phyloP scores from a whole-genome alignment of 139 green algal species.

The Volvox reticuliferus region DNA sequence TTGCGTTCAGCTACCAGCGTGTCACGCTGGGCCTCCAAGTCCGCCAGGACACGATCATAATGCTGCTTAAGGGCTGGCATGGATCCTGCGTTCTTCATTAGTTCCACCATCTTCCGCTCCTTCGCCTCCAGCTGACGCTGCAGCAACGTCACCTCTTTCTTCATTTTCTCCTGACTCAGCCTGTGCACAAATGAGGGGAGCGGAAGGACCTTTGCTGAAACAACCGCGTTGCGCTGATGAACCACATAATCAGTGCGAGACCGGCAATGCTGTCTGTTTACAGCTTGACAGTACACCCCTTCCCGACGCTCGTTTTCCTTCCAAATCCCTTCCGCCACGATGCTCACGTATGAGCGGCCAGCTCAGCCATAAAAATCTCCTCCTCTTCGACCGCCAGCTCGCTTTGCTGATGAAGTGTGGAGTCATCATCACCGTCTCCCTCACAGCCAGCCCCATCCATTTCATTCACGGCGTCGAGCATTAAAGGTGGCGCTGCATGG shows the following conservation, averaged over 20 bases:
- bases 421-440: background rate
- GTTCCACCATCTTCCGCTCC: slow-evolving; percentile 67
- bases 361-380: slow-evolving; percentile 57
- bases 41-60: slow-evolving; percentile 70
- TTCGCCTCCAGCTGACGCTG: slow-evolving; percentile 69
- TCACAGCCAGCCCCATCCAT: background rate
- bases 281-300: too few species aligned
- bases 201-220: too few species aligned
- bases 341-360: slow-evolving; percentile 56
- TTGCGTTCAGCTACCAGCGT: slow-evolving; percentile 61
- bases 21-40: slow-evolving; percentile 70
- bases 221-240: too few species aligned
- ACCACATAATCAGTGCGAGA: too few species aligned
- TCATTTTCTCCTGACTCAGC: slow-evolving; percentile 65
- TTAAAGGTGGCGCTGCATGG: background rate
- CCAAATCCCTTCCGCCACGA: background rate
- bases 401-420: background rate
- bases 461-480: background rate
- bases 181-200: slow-evolving; percentile 33
- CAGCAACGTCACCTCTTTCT: slow-evolving; percentile 56
- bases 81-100: slow-evolving; percentile 46
- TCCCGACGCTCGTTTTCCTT: too few species aligned
- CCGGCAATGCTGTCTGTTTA: too few species aligned
- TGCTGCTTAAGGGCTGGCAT: slow-evolving; percentile 69
- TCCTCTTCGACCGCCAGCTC: slow-evolving; percentile 50